Base-by-base conservation (phyloP, 805 yeast genomes). In the Lipomyces spencermartinsiae region DNA sequence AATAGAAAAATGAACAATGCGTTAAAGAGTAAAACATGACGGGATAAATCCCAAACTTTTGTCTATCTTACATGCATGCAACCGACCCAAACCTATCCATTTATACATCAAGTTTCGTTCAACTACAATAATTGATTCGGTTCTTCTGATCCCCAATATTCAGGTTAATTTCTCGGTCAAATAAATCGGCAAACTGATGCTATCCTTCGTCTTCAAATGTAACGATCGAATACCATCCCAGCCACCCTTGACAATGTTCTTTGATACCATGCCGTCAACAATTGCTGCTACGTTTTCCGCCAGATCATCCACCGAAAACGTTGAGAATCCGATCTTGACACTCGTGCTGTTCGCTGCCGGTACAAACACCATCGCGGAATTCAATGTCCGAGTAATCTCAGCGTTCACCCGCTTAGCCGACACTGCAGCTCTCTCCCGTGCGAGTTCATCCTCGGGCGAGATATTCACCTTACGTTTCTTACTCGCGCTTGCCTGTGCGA, bases 101-200 rank as follows among this genome's bases (percentile, higher is more conserved):
- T n/a, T 1, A 31, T 43, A 37, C 49, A 3, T 19, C 22, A 57
- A 25, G 29, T 12, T 16, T 57, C 12, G 25, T 33, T 34, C 43
- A 34, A 29, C 29, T 14, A 31, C 46, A 57, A 25, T 12, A 6
- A 25, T 19, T 22, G 6, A 31, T 25, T 16, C 31, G 19, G 1
- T 14, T 1, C 6, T 53, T 10, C 19, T 53, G 16, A 14, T 22
- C 9, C 49, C 7, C 49, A 63, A 43, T n/a, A n/a, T 51, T 62
- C 61, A 68, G 39, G 43, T 63, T 62, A 89, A 76, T 71, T 82
- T 83, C 37, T 89, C 89, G 58, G 89, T 82, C 76, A 88, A 86
- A 79, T 83, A 95, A 68, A 95, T 82, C 58, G 99, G 98, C 74
- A 95, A 82, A 8, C 93, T 86, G 25, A 97, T 97, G 25, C 97